phyloP scores from a whole-genome alignment of 2,329 filamentous ascomycete genomes.

The Daldinia sp. region DNA sequence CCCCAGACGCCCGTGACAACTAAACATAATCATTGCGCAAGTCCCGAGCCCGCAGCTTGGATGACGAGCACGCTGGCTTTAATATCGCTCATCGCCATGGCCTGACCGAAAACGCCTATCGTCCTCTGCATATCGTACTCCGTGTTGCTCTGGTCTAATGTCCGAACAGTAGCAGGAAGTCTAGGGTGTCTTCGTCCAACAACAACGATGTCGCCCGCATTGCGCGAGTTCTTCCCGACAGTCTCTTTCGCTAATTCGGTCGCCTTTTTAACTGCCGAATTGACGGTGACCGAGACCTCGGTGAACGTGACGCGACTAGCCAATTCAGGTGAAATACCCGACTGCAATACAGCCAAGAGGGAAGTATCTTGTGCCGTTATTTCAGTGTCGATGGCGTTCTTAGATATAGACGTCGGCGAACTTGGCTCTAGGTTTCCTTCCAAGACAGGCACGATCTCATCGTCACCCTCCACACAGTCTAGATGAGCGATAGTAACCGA shows the following conservation, averaged over 20 bases:
- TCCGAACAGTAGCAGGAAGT: slow-evolving; percentile 44
- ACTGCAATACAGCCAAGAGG: slow-evolving; percentile 53
- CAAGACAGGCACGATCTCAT: slow-evolving; percentile 45
- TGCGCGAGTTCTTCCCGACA: slow-evolving; percentile 70
- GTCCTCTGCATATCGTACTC: slow-evolving; percentile 62
- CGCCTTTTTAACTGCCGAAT: slow-evolving; percentile 58
- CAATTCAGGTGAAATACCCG: slow-evolving; percentile 52
- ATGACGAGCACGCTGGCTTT: slow-evolving; percentile 77
- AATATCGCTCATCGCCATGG: slow-evolving; percentile 69
- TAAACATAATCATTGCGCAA: slow-evolving; percentile 33
- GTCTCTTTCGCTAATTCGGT: slow-evolving; percentile 68
- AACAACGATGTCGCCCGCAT: slow-evolving; percentile 78
- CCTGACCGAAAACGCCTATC: slow-evolving; percentile 70
- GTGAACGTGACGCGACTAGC: slow-evolving; percentile 60
- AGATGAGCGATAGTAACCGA: slow-evolving; percentile 81
- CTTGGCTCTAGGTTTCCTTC: slow-evolving; percentile 37
- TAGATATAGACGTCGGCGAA: slow-evolving; percentile 32
- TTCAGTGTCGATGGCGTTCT: slow-evolving; percentile 49
- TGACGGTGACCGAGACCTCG: slow-evolving; percentile 58
- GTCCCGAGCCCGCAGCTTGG: slow-evolving; percentile 63
- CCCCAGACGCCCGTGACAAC: background rate
- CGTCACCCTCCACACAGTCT: slow-evolving; percentile 48
- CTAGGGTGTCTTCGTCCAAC: slow-evolving; percentile 67
- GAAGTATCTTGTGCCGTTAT: slow-evolving; percentile 53
- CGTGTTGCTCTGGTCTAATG: slow-evolving; percentile 43